A percentile compares a stretch with the other conserved stretches of the same genome.
Evolutionary conservation across 768 basidiomycete genomes (phyloP).

Genomic region (Boletus pseudo-olivaceus): DNA sequence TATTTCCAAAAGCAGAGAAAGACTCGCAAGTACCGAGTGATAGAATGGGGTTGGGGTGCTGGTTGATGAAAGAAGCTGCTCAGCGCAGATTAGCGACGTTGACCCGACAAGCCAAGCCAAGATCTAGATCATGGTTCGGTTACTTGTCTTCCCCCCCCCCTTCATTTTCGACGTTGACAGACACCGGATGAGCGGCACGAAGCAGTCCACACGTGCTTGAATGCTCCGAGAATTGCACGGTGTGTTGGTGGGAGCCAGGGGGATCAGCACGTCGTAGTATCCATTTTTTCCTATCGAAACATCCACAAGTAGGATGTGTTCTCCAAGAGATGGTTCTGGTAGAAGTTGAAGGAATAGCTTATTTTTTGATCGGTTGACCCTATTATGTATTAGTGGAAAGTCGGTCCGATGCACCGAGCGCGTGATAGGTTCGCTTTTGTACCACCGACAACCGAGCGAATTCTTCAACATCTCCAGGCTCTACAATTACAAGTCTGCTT

Average conservation of each 20-base stretch:
- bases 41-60: background rate
- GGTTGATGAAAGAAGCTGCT: background rate
- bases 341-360: background rate
- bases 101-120: background rate
- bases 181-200: background rate
- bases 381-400: background rate
- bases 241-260: too few relatives aligned
- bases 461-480: background rate
- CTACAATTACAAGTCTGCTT: background rate
- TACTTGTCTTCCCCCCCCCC: background rate
- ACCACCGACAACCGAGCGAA: background rate
- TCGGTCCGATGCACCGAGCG: background rate
- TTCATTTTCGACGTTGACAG: background rate
- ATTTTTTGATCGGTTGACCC: background rate
- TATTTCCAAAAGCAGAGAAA: background rate
- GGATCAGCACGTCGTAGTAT: too few relatives aligned
- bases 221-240: too few relatives aligned
- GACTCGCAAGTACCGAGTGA: background rate
- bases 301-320: background rate
- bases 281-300: background rate
- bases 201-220: background rate
- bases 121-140: slow-evolving; percentile 5
- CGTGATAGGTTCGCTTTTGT: background rate
- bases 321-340: background rate
- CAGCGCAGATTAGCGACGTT: background rate